phyloP scores from a whole-genome alignment of 1,284 basidiomycete genomes.

The Athelia psychrophila region DNA sequence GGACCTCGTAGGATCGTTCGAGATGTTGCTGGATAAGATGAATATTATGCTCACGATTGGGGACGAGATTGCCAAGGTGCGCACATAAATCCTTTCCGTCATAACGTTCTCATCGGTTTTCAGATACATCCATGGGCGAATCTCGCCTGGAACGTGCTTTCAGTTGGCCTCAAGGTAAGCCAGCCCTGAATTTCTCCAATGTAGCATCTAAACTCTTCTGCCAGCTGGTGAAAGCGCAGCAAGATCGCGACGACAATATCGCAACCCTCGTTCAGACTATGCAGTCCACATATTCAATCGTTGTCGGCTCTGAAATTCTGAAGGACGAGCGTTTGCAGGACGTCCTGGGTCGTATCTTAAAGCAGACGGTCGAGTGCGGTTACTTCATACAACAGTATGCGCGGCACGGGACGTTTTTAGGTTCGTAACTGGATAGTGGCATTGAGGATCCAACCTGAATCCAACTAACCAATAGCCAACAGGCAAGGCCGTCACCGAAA shows the following conservation, averaged over 20 bases:
- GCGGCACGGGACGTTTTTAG: neutral
- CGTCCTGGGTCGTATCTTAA: neutral
- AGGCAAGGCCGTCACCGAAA: neutral
- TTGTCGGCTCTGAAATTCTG: neutral
- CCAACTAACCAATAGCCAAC: neutral
- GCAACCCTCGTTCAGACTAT: neutral
- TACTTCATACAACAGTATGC: neutral
- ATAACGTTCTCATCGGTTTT: neutral
- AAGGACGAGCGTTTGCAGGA: neutral
- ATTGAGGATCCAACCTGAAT: neutral
- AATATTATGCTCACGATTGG: neutral
- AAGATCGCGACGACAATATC: neutral
- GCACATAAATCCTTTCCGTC: neutral
- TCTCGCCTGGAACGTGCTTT: neutral
- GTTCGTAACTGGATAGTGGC: neutral
- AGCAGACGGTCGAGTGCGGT: neutral
- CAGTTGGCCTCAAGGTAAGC: neutral
- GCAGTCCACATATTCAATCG: neutral
- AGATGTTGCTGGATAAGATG: neutral
- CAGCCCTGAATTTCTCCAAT: neutral
- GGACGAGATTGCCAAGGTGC: neutral
- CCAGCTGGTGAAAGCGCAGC: neutral
- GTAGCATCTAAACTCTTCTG: neutral
- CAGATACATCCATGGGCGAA: neutral
- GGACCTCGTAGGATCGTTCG: neutral